Evolutionary conservation across 2,329 filamentous ascomycete species (phyloP), one percentile per base, ranked within the genome.

Genomic region (Nakataea oryzae): DNA sequence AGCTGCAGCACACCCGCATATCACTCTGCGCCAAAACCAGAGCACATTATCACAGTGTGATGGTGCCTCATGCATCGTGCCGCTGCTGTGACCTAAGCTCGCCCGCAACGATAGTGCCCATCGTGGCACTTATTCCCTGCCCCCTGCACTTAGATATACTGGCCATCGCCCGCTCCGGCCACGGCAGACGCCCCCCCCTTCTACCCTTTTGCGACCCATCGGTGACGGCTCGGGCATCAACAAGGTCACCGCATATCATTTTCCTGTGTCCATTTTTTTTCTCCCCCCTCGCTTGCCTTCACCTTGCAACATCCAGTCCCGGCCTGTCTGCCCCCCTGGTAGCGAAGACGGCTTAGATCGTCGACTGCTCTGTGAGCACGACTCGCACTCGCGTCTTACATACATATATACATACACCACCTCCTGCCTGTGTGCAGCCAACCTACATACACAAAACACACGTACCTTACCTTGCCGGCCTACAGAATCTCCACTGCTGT

Each of bases 31-130:
- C 34, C 47, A 47, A 41, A 34, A 50, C 17, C 47, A 26, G 32
- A 54, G 58, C 58, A 59, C 59, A 60, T 54, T 57, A 61, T 61
- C 59, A 61, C 59, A 55, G 50, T 57, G 59, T 61, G 59, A 61
- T 61, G 30, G 59, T 34, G 29, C 54, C 50, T 54, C 59, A 61
- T 61, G 59, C 59, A 61, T 61, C 30, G 55, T 57, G 59, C 59
- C 59, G 59, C 50, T 54, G 59, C 59, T 34, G 59, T 57, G 30
- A 56, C 59, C 56, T 29, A 56, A 28, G 50, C 58, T 60, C 11
- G 41, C 41, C 41, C 41, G 41, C 41, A 24, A n/a, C 41, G 7
- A 50, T 50, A 50, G 41, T n/a, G 41, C 41, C 1, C 41, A n/a
- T 50, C 21, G 41, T 50, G 41, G 41, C 41, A 50, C 41, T 50